Evolutionary conservation across 768 basidiomycete genomes (phyloP).

Genomic region (Auriscalpium vulgare): DNA sequence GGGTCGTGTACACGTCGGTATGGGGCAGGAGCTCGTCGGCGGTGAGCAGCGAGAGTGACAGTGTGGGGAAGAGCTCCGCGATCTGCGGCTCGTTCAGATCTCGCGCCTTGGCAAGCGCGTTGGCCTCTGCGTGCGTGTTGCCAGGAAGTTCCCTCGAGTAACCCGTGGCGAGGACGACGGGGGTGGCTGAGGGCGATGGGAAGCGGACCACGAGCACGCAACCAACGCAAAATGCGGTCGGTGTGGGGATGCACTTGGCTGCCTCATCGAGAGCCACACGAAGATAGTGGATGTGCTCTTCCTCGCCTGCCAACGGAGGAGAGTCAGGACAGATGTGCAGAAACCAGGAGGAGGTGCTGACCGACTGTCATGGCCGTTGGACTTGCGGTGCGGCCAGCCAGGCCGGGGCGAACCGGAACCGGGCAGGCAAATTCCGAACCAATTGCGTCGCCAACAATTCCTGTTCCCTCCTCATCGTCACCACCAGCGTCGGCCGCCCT

Average conservation of each 20-base stretch:
- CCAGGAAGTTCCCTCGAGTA: constrained; percentile 88
- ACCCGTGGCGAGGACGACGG: constrained; percentile 64
- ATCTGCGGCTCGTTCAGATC: constrained; percentile 38
- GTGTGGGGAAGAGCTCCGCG: constrained; percentile 33
- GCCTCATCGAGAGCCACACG: constrained; percentile 65
- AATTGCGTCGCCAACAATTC: constrained; percentile 1
- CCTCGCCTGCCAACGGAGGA: background rate
- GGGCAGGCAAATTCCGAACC: constrained; percentile 1
- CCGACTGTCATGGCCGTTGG: background rate
- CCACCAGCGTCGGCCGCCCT: constrained; percentile 7
- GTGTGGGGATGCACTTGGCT: constrained; percentile 54
- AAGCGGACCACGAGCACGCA: constrained; percentile 57
- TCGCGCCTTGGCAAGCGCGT: constrained; percentile 71
- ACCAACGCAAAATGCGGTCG: constrained; percentile 88
- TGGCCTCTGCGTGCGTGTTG: constrained; percentile 97
- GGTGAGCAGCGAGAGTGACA: constrained; percentile 22
- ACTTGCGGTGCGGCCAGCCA: constrained; percentile 6
- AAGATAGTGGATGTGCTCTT: constrained; percentile 37
- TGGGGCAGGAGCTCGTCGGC: constrained; percentile 45
- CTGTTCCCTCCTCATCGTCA: background rate
- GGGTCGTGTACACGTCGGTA: constrained; percentile 84
- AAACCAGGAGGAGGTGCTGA: background rate
- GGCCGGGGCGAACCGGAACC: constrained; percentile 37
- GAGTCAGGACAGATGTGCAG: no score
- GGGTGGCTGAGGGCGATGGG: constrained; percentile 28